Conservation (phyloP, 2,329 filamentous ascomycete species). For the Seiridium unicorne region DNA sequence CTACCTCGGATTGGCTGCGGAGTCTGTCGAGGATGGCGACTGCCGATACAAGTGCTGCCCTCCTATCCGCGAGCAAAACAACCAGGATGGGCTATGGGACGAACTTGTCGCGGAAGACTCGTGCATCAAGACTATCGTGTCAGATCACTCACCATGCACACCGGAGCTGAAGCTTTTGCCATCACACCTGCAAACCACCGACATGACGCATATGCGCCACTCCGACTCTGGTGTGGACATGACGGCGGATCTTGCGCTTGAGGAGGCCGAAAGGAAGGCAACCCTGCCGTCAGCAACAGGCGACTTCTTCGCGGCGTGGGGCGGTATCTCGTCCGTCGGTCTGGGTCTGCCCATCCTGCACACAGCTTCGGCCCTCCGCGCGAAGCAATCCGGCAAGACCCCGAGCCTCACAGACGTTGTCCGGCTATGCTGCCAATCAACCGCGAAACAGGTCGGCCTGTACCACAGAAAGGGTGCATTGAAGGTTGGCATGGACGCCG, state of each 20-base stretch:
- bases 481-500: conserved; percentile 79
- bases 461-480: conserved; percentile 79
- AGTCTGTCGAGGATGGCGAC: conserved; percentile 80
- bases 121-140: conserved; percentile 88
- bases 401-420: conserved; percentile 74
- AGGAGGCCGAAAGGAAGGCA: conserved; percentile 32
- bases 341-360: conserved; percentile 88
- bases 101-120: conserved; percentile 71
- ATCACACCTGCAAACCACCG: conserved; percentile 54
- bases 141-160: conserved; percentile 94
- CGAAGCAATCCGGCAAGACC: conserved; percentile 40
- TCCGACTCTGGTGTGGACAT: conserved; percentile 55
- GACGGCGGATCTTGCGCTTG: conserved; percentile 27
- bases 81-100: conserved; percentile 84
- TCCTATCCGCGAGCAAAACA: conserved; percentile 77
- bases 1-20: conserved; percentile 81
- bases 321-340: conserved; percentile 91
- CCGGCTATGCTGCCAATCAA: conserved; percentile 80
- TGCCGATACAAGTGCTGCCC: conserved; percentile 95
- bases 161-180: conserved; percentile 90
- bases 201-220: conserved; percentile 39
- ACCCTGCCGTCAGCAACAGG: conserved; percentile 51
- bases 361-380: conserved; percentile 68
- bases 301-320: conserved; percentile 96
- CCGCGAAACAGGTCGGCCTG: conserved; percentile 84